Base-by-base conservation (phyloP, 441 rosid genomes). In the Eruca vesicaria region DNA sequence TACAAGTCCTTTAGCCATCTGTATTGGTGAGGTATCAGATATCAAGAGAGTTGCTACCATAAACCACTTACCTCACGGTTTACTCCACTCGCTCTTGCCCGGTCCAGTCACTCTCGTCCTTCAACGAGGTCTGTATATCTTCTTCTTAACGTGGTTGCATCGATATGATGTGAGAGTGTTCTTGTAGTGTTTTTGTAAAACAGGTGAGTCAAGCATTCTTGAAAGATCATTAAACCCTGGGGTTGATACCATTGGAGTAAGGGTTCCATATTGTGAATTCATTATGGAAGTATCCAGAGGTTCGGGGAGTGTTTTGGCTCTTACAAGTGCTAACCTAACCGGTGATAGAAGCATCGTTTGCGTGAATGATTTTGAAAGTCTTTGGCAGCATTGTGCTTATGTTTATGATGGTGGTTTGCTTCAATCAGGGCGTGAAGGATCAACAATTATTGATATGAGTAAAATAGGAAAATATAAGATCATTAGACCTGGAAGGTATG, bases 271-370 rank as follows among this genome's bases (percentile, higher is more conserved):
- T 72, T 86, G 80, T 72, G 79, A 86, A 53, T 95, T 95, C 81
- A 85, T 93, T 60, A 86, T 97, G 82, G 82, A 58, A 56, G 84
- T 95, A 38, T 80, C 97, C 20, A 82, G 85, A 35, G 95, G 94
- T 60, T 82, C 87, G 11, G 86, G 88, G 68, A 85, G 91, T 72
- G 99, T 95, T 10, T 71, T 96, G 74, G 99, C 98, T 15, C 93
- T 96, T 61, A 93, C 97, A 56, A 93, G 99, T 72, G 99, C 98
- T 33, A 96, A 93, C 81, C 84, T 87, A n/a, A 96, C 97, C 56
- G 97, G 98, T 56, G 89, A 86, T 72, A 85, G 94, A 55, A 93
- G 99, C 77, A 95, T 97, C 6, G 85, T 93, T 62, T 80, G 88
- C 76, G 81, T 89, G 69, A 84, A 84, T 38, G 99, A 95, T 82